Evolutionary conservation across 1,139 yeast species (phyloP), one percentile per base, ranked within the genome.

Genomic region (Zhuliangozyma parablackwelliae): DNA sequence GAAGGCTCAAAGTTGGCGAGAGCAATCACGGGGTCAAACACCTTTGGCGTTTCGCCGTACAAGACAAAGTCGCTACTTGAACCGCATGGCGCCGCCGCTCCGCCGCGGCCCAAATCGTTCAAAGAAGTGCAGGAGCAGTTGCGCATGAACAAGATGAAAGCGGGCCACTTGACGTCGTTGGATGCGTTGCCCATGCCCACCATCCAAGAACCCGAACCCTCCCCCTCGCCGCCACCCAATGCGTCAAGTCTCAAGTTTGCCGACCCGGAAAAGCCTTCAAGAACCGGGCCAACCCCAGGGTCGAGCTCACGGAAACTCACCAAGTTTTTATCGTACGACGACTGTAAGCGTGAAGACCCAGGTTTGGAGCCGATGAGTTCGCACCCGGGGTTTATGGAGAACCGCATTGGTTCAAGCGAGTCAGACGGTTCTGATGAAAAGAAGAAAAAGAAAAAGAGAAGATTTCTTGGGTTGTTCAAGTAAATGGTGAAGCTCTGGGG

Each of bases 1-100:
- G 55, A 62, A 37, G 77, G 77, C 3, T 70, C 76, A 10, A 63
- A 64, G 44, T 53, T 72, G 36, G 78, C 77, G 1, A 49, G 72
- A 13, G 66, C 60, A 4, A 67, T 72, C 24, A 72, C 78, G 2
- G 78, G 78, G 1, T 67, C 74, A 1, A 66, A 56, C 39, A 51
- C 57, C 3, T 69, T 69, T 50, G 75, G 72, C 0, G 48, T 53
- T 5, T 56, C 59, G 7, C 71, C 74, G 2, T 66, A 61, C 47
- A 67, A 66, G 41, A 69, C 75, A 10, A 69, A 68, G 47, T 68
- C 74, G 9, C 44, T 70, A 42, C 52, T 70, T 28, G 59, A 51
- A 5, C 72, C 75, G 2, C n/a, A n/a, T n/a, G n/a, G n/a, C n/a
- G n/a, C n/a, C n/a, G n/a, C n/a, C n/a, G 48, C 61, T 2, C 59